Conservation (phyloP, 2,329 filamentous ascomycete species). For the Arthrobotrys sphaeroides region DNA sequence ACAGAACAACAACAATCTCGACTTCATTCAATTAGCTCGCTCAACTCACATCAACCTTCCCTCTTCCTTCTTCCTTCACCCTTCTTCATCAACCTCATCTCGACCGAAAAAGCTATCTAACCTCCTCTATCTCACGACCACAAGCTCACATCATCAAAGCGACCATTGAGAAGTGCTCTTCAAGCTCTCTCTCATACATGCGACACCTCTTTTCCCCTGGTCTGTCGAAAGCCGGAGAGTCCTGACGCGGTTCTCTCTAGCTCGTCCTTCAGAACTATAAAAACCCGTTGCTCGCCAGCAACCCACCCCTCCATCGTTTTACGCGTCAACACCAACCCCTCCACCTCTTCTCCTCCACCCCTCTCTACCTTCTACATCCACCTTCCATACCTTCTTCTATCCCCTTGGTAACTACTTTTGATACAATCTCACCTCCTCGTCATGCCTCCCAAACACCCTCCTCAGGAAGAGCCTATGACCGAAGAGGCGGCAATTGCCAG, state of each 20-base stretch:
- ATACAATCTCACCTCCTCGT: too few relatives aligned
- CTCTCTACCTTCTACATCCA: not conserved
- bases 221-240: conserved; percentile 11
- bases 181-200: not conserved
- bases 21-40: too few relatives aligned
- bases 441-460: not conserved
- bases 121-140: not conserved
- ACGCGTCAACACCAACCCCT: conserved; percentile 24
- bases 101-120: not conserved
- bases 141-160: not conserved
- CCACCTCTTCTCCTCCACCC: not conserved
- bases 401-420: too few relatives aligned
- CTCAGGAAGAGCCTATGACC: conserved; percentile 61
- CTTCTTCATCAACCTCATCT: not conserved
- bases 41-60: too few relatives aligned
- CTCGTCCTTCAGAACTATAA: not conserved
- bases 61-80: not conserved
- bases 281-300: not conserved
- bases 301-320: not conserved
- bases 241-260: conserved; percentile 16
- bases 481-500: conserved; percentile 66
- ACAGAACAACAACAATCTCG: not conserved
- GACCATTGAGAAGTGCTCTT: not conserved
- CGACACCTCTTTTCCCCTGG: not conserved
- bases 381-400: not conserved